Evolutionary conservation across 805 yeast species (phyloP), one percentile per base, ranked within the genome.

Genomic region (Candida coleopterorum): DNA sequence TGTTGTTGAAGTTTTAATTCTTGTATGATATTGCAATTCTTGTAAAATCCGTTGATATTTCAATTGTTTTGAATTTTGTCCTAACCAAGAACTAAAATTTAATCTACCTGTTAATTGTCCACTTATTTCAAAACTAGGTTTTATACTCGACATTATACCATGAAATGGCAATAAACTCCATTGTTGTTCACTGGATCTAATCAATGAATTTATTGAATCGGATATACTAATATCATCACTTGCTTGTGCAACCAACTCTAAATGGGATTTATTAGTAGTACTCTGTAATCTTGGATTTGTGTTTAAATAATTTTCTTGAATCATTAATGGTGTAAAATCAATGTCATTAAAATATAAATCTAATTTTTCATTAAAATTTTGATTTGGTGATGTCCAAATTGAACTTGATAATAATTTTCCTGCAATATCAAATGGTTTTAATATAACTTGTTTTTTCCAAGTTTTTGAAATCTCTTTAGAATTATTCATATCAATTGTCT

Each of bases 91-190:
- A 0, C 96, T 77, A 62, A 90, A 90, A 59, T 78, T 80, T 37
- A 81, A 77, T 45, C 95, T 68, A 8, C 83, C 83, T 1, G 72
- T 60, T 33, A 82, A 58, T 34, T 72, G 74, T 6, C 96, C 97
- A 11, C 85, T 80, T 15, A 87, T 79, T 44, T 70, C 74, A 23
- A 77, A 77, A 0, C 86, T 72, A 1, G 97, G 98, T 33, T 75
- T 64, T 9, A 93, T 86, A 0, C 95, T 75, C 1, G 97, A 89
- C 70, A 84, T 68, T 4, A 87, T 72, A 0, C 88, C 97, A 60
- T 87, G 96, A 50, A 87, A 72, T 6, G 97, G 98, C 68, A 93
- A 73, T 41, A 90, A 69, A 42, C 93, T 78, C 97, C 97, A 89
- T 48, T 85, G 85, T 58, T 90, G 97, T 47, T 89, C 96, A 27